Evolutionary conservation across 73 alveolate species (phyloP), one percentile per base, ranked within the genome.

Genomic region (Paramecium caudatum): DNA sequence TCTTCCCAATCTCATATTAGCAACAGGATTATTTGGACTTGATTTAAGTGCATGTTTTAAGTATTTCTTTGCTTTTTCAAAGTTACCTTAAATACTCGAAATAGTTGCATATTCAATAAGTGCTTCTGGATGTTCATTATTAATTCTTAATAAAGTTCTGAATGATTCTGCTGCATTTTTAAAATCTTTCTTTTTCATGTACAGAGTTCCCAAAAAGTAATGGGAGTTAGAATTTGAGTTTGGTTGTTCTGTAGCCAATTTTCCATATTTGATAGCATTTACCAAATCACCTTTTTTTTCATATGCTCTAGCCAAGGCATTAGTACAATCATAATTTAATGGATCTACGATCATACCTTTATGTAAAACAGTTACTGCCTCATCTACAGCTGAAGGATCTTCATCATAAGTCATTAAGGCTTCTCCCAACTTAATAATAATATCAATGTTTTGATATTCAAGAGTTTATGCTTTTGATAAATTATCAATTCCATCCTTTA

Each of bases 1-100:
- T 78, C 94, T 95, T 8, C 98, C 99, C 8, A 96, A 81, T 25
- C 97, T 92, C 83, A 95, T 95, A 82, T 95, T 94, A 47, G 99
- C 99, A 0, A 94, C 93, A 15, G 95, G 63, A 74, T 91, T 90
- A n/a, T 81, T 92, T 8, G 97, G 97, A 37, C 95, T 95, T 5
- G 95, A 92, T 81, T 94, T 95, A 36, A 96, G 82, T 15, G 98
- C 97, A 63, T 96, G 98, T 82, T 94, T 94, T 61, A 94, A 91
- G 91, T 96, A 96, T 65, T 96, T 96, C 12, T 94, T 93, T 3
- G 99, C 99, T 90, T 95, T 95, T 39, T 91, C 94, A 39, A 41
- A 86, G 34, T 86, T 86, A 63, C 84, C 80, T 86, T 86, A 46
- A 5, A 86, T 45, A 13, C 90, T 96, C 62, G 93, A 50, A 21